A percentile compares a stretch with the other conserved stretches of the same genome.
Evolutionary conservation across 2,329 filamentous ascomycete genomes (phyloP).

Genomic region (Pseudogymnoascus sp.): DNA sequence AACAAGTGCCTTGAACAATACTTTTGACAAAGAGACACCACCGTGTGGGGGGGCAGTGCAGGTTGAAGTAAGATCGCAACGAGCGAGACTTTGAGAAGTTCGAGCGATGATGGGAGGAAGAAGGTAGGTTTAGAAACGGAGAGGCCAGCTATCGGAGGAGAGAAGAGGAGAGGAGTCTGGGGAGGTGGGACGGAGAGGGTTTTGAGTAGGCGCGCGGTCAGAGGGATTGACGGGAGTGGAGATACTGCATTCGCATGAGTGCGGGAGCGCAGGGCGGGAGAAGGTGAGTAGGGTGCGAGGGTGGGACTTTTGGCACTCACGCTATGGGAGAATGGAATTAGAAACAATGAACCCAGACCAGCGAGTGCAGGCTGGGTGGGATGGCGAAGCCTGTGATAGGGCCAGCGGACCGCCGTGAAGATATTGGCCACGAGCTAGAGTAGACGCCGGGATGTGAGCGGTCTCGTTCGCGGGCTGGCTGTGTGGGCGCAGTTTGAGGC

Average conservation of each 20-base stretch:
- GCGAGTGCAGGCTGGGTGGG: neutral
- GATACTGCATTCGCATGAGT: neutral
- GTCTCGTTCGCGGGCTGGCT: neutral
- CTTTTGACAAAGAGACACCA: constrained; percentile 17
- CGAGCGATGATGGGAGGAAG: constrained; percentile 17
- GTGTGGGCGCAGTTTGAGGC: neutral
- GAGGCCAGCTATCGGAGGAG: constrained; percentile 28
- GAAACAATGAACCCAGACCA: neutral
- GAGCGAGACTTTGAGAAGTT: constrained; percentile 16
- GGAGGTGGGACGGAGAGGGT: constrained; percentile 21
- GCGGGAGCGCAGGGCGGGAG: neutral
- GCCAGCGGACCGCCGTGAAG: neutral
- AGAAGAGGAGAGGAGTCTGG: constrained; percentile 19
- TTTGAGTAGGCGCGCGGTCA: constrained; percentile 25
- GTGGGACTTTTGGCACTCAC: neutral
- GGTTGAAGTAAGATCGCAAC: constrained; percentile 18
- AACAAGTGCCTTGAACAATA: constrained; percentile 4
- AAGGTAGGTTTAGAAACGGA: constrained; percentile 26
- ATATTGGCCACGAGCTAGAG: neutral
- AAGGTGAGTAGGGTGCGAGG: neutral
- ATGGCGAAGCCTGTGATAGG: neutral
- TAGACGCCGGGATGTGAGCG: neutral
- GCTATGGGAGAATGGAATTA: neutral
- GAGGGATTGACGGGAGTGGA: neutral
- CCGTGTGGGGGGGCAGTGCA: constrained; percentile 13